Percentiles rank a stretch among this genome's conserved stretches.
Evolutionary conservation across 129 eudicot species (phyloP).

Genomic region (Chrysanthemum makinoi): DNA sequence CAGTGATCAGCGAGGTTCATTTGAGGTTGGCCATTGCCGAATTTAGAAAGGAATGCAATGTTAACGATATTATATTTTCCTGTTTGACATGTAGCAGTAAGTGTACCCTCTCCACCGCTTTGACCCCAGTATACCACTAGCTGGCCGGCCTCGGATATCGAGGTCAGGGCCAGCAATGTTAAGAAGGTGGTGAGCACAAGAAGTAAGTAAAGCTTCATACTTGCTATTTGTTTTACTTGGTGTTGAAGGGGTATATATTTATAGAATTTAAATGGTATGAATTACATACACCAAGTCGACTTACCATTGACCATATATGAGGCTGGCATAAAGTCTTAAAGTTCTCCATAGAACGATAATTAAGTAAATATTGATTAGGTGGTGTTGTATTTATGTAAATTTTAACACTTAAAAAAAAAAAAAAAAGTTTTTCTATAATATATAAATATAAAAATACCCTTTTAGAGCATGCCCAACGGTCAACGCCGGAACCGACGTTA

Average conservation of each 20-base stretch:
- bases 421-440: too few relatives aligned
- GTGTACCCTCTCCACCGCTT: neutral
- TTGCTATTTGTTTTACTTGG: neutral
- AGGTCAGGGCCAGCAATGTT: neutral
- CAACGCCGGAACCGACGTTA: too few relatives aligned
- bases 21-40: slow-evolving; percentile 5
- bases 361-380: too few relatives aligned
- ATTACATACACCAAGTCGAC: neutral
- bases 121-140: slow-evolving; percentile 13
- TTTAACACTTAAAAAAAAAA: too few relatives aligned
- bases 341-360: too few relatives aligned
- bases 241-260: neutral
- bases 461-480: too few relatives aligned
- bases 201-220: neutral
- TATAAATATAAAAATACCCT: too few relatives aligned
- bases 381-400: too few relatives aligned
- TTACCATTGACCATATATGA: neutral
- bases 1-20: slow-evolving; percentile 14
- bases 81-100: neutral
- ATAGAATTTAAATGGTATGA: neutral
- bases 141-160: slow-evolving; percentile 3
- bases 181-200: neutral
- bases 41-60: slow-evolving; percentile 10
- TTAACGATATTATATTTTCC: neutral
- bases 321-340: neutral